These are phyloP conservation scores for Dryadomyces sulphureus DNA, from an alignment of 2,329 filamentous ascomycete genomes.

Conservation along the genomic window DNA sequence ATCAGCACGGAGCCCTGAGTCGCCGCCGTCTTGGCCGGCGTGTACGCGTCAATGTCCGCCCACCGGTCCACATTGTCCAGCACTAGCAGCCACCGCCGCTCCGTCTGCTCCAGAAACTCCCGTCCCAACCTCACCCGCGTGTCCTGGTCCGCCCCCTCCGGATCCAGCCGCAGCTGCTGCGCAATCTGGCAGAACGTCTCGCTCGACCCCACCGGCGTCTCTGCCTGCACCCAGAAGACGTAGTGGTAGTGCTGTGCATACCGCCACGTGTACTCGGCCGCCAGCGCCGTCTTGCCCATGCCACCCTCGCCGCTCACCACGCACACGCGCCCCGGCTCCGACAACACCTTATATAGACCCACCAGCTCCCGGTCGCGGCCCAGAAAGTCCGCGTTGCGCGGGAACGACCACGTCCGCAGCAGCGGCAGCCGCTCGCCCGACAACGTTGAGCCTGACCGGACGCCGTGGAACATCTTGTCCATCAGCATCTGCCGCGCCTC, in stretches of 20 bases:
- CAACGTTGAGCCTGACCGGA: too few species aligned
- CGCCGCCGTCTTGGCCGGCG: conserved; percentile 7
- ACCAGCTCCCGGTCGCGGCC: conserved; percentile 9
- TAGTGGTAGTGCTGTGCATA: conserved; percentile 12
- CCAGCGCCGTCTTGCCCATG: conserved; percentile 13
- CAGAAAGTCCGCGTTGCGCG: conserved; percentile 8
- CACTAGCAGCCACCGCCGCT: conserved; percentile 11
- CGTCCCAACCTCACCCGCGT: conserved; percentile 8
- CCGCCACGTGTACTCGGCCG: conserved; percentile 13
- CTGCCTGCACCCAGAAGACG: conserved; percentile 15
- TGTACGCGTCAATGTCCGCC: conserved; percentile 10
- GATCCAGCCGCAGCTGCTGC: conserved; percentile 8
- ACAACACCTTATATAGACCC: conserved; percentile 10
- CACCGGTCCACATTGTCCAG: conserved; percentile 10
- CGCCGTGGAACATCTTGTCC: conserved; percentile 7
- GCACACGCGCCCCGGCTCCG: conserved; percentile 9
- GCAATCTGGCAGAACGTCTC: conserved; percentile 11
- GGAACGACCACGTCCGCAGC: conserved; percentile 6
- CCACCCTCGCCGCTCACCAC: conserved; percentile 11
- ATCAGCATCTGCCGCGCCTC: conserved; percentile 7
- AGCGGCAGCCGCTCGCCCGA: conserved; percentile 7
- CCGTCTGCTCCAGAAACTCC: conserved; percentile 8
- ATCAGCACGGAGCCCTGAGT: conserved; percentile 9
- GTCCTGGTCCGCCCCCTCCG: conserved; percentile 8
- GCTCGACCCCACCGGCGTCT: conserved; percentile 10